Evolutionary conservation across 2,329 filamentous ascomycete species (phyloP).

Genomic region (Fusarium setosum): DNA sequence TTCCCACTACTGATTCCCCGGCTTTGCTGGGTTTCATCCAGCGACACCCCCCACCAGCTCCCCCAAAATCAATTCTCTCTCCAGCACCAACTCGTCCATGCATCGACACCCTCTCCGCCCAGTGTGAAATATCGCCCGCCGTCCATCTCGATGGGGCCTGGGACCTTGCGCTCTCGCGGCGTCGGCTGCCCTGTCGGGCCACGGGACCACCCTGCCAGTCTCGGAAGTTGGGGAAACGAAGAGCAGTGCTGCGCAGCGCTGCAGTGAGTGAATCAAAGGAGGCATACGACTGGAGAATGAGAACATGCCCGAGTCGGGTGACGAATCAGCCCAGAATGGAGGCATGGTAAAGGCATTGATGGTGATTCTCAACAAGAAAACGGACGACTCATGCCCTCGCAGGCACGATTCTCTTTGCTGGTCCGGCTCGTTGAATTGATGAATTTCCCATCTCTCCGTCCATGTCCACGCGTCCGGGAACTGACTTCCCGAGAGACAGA

Average conservation of each 20-base stretch:
- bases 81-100: conserved; percentile 16
- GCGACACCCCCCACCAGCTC: conserved; percentile 23
- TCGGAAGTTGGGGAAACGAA: conserved; percentile 40
- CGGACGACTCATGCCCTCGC: conserved; percentile 21
- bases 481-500: conserved; percentile 14
- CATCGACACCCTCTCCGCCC: conserved; percentile 37
- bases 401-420: background rate
- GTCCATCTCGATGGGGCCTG: conserved; percentile 35
- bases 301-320: conserved; percentile 40
- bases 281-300: conserved; percentile 37
- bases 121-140: conserved; percentile 33
- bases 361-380: conserved; percentile 34
- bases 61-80: conserved; percentile 14
- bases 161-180: conserved; percentile 11
- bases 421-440: conserved; percentile 11
- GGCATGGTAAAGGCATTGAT: conserved; percentile 21
- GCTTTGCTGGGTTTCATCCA: conserved; percentile 33
- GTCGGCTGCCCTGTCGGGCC: conserved; percentile 31
- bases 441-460: conserved; percentile 5
- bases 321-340: conserved; percentile 44
- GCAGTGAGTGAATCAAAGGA: conserved; percentile 28
- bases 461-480: conserved; percentile 21
- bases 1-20: conserved; percentile 16
- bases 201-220: conserved; percentile 38
- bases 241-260: too few species aligned